A percentile compares a stretch with the other conserved stretches of the same genome.
These are phyloP conservation scores for Fusarium aywerte DNA, from an alignment of 2,329 filamentous ascomycete species.

Conservation along the genomic window DNA sequence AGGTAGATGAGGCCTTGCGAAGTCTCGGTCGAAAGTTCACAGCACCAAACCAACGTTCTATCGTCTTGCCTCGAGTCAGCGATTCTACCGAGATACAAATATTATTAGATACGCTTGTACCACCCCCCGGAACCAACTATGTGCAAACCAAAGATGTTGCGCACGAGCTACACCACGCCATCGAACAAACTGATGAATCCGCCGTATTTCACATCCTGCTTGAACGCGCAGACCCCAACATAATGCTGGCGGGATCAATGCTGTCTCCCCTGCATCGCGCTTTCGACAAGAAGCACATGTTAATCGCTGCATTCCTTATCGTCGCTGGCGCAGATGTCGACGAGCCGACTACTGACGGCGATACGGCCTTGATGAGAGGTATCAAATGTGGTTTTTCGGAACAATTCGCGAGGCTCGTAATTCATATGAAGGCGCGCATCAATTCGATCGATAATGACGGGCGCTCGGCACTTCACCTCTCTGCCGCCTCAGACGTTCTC, in stretches of 20 bases:
- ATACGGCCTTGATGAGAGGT: constrained; percentile 45
- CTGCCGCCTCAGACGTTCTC: constrained; percentile 44
- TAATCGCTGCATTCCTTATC: constrained; percentile 45
- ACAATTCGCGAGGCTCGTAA: constrained; percentile 43
- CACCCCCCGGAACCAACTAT: constrained; percentile 38
- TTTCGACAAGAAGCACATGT: constrained; percentile 43
- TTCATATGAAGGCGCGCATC: constrained; percentile 41
- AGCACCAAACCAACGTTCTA: constrained; percentile 37
- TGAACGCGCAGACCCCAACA: constrained; percentile 43
- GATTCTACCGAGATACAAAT: constrained; percentile 46
- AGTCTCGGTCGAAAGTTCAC: constrained; percentile 42
- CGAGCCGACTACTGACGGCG: constrained; percentile 44
- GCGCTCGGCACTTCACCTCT: constrained; percentile 43
- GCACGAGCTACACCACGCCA: constrained; percentile 41
- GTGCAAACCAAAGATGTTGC: constrained; percentile 37
- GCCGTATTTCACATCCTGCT: constrained; percentile 43
- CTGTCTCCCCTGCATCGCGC: constrained; percentile 45
- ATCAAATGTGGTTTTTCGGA: constrained; percentile 47
- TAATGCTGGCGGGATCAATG: constrained; percentile 43
- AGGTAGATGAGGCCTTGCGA: constrained; percentile 43
- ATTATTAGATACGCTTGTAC: constrained; percentile 44
- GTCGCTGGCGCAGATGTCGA: constrained; percentile 45
- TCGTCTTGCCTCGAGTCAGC: constrained; percentile 44
- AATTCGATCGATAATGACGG: constrained; percentile 44
- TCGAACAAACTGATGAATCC: constrained; percentile 42